Conservation (phyloP, 106 monocot genomes). For the Phalaenopsis aphrodite region DNA sequence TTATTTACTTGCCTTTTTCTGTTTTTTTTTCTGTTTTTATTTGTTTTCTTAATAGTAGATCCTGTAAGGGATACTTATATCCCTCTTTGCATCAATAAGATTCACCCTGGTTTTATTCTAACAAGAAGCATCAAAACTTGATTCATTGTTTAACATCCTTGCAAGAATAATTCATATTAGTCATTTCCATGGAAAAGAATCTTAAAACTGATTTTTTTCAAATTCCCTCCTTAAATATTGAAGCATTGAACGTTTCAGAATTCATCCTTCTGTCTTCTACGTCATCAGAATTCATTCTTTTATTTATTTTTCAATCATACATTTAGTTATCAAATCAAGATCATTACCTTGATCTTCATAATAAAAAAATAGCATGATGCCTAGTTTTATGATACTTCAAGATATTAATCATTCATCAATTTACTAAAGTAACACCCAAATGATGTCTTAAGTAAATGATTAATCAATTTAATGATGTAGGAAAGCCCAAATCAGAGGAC, state of each 20-base stretch:
- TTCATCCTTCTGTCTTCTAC: background rate
- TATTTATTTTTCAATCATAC: background rate
- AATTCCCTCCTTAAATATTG: background rate
- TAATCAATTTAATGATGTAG: background rate
- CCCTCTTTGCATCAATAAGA: no score
- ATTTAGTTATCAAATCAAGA: background rate
- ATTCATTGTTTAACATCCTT: background rate
- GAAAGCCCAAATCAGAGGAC: background rate
- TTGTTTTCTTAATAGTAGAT: no score
- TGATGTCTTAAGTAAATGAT: no score
- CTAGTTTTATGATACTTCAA: no score
- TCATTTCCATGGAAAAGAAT: background rate
- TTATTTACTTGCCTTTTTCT: no score
- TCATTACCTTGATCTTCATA: background rate
- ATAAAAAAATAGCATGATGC: background rate
- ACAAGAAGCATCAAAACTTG: background rate
- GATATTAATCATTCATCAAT: background rate
- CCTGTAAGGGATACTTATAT: no score
- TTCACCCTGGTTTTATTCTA: no score
- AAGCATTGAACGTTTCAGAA: background rate
- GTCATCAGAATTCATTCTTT: no score
- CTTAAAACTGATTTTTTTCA: background rate
- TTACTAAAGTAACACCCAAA: background rate
- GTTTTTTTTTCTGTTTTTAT: no score
- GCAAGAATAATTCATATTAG: background rate